These are phyloP conservation scores for Cyanidioschyzon merolae DNA, from an alignment of 23 red algal genomes.

Conservation along the genomic window DNA sequence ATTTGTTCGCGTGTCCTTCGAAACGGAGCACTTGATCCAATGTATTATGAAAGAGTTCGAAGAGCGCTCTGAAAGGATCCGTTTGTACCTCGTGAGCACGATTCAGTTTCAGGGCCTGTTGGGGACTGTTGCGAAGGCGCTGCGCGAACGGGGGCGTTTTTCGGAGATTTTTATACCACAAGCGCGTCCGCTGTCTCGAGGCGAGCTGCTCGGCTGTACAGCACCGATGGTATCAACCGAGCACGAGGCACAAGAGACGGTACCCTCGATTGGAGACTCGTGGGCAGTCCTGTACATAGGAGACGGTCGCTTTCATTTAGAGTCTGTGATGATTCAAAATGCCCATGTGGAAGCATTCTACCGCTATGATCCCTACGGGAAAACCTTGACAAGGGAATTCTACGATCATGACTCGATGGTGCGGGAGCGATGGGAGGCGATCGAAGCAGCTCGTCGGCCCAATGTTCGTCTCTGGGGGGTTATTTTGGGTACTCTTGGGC, in stretches of 20 bases:
- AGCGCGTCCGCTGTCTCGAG: constrained; percentile 73
- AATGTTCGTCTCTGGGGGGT: constrained; percentile 41
- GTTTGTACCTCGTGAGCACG: constrained; percentile 53
- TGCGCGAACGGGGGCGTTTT: constrained; percentile 18
- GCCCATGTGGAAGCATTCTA: constrained; percentile 35
- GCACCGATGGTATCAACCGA: constrained; percentile 30
- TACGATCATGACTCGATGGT: constrained; percentile 70
- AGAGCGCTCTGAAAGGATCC: background rate
- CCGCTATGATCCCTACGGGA: constrained; percentile 93
- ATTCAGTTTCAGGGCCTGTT: constrained; percentile 92
- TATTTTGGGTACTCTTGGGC: constrained; percentile 82
- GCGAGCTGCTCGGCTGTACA: constrained; percentile 95
- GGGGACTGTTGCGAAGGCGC: constrained; percentile 17
- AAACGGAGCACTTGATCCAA: constrained; percentile 40
- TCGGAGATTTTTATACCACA: constrained; percentile 41
- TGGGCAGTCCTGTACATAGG: constrained; percentile 69
- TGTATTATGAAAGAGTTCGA: constrained; percentile 46
- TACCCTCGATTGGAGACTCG: background rate
- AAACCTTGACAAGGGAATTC: constrained; percentile 57
- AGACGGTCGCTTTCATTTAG: constrained; percentile 95
- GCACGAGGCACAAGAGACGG: background rate
- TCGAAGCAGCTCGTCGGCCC: constrained; percentile 27
- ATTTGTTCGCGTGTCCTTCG: constrained; percentile 78
- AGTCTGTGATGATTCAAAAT: constrained; percentile 94
- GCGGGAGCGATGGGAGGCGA: constrained; percentile 28